phyloP scores from a whole-genome alignment of 371 early-diverging fungal genomes.

The Phascolomyces articulosus region DNA sequence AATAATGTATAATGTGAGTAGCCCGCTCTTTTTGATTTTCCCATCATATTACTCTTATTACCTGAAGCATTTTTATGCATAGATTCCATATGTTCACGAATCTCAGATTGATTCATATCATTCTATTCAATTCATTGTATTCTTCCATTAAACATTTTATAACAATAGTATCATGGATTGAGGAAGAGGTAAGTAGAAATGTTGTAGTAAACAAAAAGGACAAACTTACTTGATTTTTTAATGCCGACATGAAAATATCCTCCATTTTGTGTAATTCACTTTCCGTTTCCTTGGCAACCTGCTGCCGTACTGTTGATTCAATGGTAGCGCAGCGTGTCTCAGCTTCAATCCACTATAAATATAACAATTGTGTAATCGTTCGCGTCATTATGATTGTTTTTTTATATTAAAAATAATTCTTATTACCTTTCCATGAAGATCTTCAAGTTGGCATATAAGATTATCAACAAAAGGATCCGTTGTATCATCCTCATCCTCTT shows the following conservation, averaged over 20 bases:
- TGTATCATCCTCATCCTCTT: slow-evolving; percentile 38
- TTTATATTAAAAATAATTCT: neutral
- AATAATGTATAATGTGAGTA: neutral
- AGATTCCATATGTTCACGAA: slow-evolving; percentile 2
- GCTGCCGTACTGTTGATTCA: slow-evolving; percentile 59
- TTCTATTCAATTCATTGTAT: slow-evolving; percentile 4
- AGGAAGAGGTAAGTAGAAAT: neutral
- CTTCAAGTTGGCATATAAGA: slow-evolving; percentile 43
- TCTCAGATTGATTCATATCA: slow-evolving; percentile 20
- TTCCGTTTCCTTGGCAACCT: slow-evolving; percentile 52
- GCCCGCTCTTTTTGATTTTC: neutral
- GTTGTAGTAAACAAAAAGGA: no score
- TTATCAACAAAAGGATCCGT: slow-evolving; percentile 53
- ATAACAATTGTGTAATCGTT: neutral
- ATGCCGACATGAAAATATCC: slow-evolving; percentile 35
- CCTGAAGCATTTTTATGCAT: slow-evolving; percentile 7
- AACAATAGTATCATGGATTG: no score
- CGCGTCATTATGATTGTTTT: neutral
- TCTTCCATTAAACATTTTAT: no score
- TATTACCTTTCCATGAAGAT: slow-evolving; percentile 52
- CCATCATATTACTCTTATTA: neutral
- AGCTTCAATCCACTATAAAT: slow-evolving; percentile 51
- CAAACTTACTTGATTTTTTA: slow-evolving; percentile 37
- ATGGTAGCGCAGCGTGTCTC: slow-evolving; percentile 57
- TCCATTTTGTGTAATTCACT: slow-evolving; percentile 44